Conservation (phyloP, 139 green algal genomes). For the Picochlorum sp. region DNA sequence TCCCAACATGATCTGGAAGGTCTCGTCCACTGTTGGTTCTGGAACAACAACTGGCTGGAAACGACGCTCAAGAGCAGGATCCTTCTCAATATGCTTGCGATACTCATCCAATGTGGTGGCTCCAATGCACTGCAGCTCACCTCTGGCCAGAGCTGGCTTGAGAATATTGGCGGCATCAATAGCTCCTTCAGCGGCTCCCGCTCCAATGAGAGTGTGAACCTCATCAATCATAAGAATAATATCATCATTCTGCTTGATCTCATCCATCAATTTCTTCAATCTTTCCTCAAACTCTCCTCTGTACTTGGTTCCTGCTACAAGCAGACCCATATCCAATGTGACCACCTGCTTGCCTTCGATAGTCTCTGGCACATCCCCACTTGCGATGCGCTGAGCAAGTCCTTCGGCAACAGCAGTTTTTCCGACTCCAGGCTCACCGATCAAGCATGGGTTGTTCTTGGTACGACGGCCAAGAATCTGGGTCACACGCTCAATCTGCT, state of each 20-base stretch:
- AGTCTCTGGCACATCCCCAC: constrained; percentile 94
- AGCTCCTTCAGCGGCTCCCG: constrained; percentile 93
- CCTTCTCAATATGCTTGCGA: constrained; percentile 99
- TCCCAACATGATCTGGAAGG: constrained; percentile 88
- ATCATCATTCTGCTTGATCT: constrained; percentile 99
- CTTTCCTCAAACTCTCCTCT: constrained; percentile 99
- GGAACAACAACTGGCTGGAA: constrained; percentile 86
- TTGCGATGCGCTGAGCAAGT: constrained; percentile 89
- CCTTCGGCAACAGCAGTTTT: constrained; percentile 98
- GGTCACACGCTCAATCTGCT: constrained; percentile 98
- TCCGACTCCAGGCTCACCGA: constrained; percentile 96
- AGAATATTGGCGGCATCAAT: constrained; percentile 99
- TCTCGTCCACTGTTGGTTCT: constrained; percentile 96
- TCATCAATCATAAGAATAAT: constrained; percentile 91
- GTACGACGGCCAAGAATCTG: constrained; percentile 97
- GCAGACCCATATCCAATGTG: constrained; percentile 97
- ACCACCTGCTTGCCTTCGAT: constrained; percentile 99
- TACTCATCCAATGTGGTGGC: constrained; percentile 99
- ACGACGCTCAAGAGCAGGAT: constrained; percentile 91
- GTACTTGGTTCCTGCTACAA: constrained; percentile 99
- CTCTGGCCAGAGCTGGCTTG: constrained; percentile 95
- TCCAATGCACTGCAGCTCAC: constrained; percentile 98
- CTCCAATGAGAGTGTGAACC: constrained; percentile 97
- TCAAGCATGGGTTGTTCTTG: constrained; percentile 98
- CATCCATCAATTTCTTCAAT: constrained; percentile 99